Evolutionary conservation across 345 rosid species (phyloP).

Genomic region (Raphanus raphanistrum): DNA sequence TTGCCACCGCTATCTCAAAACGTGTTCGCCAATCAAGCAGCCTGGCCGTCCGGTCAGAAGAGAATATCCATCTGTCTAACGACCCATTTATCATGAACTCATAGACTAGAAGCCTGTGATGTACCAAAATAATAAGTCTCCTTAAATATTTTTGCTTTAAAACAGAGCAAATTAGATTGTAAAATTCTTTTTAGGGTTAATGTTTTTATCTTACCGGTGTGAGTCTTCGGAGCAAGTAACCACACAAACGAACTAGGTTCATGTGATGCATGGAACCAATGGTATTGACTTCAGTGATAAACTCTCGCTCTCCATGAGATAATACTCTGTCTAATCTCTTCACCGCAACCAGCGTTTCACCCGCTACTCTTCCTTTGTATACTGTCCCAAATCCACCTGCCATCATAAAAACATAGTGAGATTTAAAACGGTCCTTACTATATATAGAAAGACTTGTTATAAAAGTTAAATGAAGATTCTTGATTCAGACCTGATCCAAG

Average conservation of each 20-base stretch:
- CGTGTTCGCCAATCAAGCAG: slow-evolving; percentile 68
- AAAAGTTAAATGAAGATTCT: background rate
- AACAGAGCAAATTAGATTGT: background rate
- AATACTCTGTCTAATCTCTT: slow-evolving; percentile 67
- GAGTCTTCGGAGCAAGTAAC: slow-evolving; percentile 77
- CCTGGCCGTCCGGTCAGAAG: slow-evolving; percentile 33
- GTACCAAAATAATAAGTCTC: background rate
- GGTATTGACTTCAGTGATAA: slow-evolving; percentile 81
- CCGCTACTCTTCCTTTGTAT: slow-evolving; percentile 59
- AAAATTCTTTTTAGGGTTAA: background rate
- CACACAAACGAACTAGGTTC: slow-evolving; percentile 72
- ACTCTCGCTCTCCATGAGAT: slow-evolving; percentile 72
- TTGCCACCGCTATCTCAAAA: slow-evolving; percentile 54
- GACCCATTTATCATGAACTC: slow-evolving; percentile 79
- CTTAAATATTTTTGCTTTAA: background rate
- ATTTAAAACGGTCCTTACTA: background rate
- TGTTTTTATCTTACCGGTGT: slow-evolving; percentile 50
- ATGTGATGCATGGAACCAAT: slow-evolving; percentile 86
- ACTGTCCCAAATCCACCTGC: slow-evolving; percentile 85
- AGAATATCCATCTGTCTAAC: slow-evolving; percentile 74
- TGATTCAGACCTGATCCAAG: slow-evolving; percentile 70
- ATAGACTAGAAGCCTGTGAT: slow-evolving; percentile 66
- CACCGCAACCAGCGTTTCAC: slow-evolving; percentile 54
- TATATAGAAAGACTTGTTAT: background rate
- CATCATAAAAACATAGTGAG: background rate